These are phyloP conservation scores for Melampsora larici-populina DNA, from an alignment of 1,284 basidiomycete genomes.

Conservation along the genomic window DNA sequence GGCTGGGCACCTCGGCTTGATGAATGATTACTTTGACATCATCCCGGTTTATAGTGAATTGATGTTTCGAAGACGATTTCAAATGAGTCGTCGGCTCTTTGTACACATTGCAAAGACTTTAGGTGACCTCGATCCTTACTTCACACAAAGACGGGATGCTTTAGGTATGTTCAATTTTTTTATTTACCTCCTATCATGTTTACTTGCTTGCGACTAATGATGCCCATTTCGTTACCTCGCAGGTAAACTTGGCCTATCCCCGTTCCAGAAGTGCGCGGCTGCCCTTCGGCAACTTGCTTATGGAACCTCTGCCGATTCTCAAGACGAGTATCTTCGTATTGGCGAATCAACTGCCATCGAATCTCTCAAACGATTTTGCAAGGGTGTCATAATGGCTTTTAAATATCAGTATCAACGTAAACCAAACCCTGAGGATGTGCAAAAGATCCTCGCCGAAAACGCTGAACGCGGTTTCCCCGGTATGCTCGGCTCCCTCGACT, in stretches of 20 bases:
- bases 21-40: no score
- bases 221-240: no score
- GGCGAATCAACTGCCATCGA: not conserved
- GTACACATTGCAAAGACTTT: no score
- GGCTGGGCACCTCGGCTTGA: no score
- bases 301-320: not conserved
- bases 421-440: slow-evolving; percentile 2
- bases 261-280: no score
- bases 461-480: slow-evolving; percentile 1
- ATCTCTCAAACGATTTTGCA: slow-evolving; percentile 8
- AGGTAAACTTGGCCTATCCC: not conserved
- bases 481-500: slow-evolving; percentile 15
- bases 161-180: no score
- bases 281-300: not conserved
- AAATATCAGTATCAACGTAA: not conserved
- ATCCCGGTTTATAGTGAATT: no score
- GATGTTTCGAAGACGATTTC: no score
- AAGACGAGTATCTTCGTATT: not conserved
- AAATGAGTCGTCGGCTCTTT: no score
- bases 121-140: no score
- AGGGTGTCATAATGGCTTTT: not conserved
- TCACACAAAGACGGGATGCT: not conserved
- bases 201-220: no score
- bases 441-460: not conserved
- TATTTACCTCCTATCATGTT: no score